These are phyloP conservation scores for Corrigiola litoralis DNA, from an alignment of 179 eudicot genomes.

Conservation along the genomic window DNA sequence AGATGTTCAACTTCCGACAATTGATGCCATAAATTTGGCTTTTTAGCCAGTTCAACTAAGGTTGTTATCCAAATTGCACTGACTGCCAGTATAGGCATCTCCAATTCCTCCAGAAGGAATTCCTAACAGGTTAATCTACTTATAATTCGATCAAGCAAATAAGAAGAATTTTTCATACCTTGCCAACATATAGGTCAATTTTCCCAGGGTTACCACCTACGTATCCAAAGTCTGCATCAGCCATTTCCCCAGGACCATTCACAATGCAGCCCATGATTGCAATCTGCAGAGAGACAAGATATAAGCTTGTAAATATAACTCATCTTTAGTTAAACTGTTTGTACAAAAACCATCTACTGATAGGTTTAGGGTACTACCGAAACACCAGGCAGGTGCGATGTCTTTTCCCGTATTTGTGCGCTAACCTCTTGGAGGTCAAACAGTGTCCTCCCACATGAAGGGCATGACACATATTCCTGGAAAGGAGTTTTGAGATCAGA, in stretches of 20 bases:
- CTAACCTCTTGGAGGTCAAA: conserved; percentile 98
- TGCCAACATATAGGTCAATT: conserved; percentile 94
- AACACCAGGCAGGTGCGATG: conserved; percentile 98
- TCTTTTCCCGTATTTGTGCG: conserved; percentile 91
- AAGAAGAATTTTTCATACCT: conserved; percentile 39
- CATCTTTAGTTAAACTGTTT: conserved; percentile 6
- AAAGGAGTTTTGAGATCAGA: background rate
- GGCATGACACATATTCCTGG: conserved; percentile 99
- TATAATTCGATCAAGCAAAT: background rate
- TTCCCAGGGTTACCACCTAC: conserved; percentile 99
- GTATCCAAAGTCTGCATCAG: conserved; percentile 99
- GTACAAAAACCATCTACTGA: conserved; percentile 7
- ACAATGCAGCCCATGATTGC: conserved; percentile 99
- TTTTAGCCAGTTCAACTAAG: too few species aligned
- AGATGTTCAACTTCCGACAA: too few species aligned
- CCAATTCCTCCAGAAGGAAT: background rate
- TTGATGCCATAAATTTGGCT: too few species aligned
- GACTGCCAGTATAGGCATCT: background rate
- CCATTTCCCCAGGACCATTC: conserved; percentile 99
- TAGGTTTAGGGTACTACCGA: conserved; percentile 53
- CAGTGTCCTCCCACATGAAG: conserved; percentile 94
- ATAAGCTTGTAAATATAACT: too few species aligned
- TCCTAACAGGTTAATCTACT: background rate
- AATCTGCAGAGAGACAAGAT: conserved; percentile 46
- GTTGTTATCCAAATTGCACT: background rate